Percentiles rank a stretch among this genome's conserved stretches.
Evolutionary conservation across 371 early-diverging fungal species (phyloP).

Genomic region (Syncephalis plumigaleata): DNA sequence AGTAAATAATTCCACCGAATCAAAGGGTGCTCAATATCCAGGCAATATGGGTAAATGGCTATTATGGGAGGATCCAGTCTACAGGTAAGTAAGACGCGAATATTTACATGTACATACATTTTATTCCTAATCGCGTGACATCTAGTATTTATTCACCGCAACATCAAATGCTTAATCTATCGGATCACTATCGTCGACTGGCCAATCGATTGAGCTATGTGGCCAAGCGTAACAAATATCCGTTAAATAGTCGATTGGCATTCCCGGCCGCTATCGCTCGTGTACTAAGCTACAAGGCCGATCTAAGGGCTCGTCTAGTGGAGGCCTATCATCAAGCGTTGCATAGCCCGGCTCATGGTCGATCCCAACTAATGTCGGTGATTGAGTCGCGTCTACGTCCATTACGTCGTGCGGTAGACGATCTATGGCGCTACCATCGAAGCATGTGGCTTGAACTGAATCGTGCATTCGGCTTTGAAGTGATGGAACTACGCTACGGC

Average conservation of each 20-base stretch:
- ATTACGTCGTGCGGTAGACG: slow-evolving; percentile 39
- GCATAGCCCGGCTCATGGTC: slow-evolving; percentile 5
- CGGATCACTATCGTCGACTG: slow-evolving; percentile 36
- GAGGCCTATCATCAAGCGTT: slow-evolving; percentile 33
- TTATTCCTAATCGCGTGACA: no score
- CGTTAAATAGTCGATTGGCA: slow-evolving; percentile 46
- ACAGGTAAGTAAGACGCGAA: no score
- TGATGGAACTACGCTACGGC: slow-evolving; percentile 67
- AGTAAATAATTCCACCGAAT: no score
- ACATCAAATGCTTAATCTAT: slow-evolving; percentile 41
- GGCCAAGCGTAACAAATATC: slow-evolving; percentile 16
- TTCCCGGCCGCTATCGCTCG: slow-evolving; percentile 48
- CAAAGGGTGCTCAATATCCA: slow-evolving; percentile 7
- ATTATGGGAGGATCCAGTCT: slow-evolving; percentile 54
- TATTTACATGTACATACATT: no score
- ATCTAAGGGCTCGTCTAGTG: slow-evolving; percentile 40
- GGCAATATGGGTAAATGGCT: slow-evolving; percentile 72
- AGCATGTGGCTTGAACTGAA: slow-evolving; percentile 54
- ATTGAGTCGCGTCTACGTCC: slow-evolving; percentile 18
- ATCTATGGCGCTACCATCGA: slow-evolving; percentile 64
- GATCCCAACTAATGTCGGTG: background rate
- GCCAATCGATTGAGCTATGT: slow-evolving; percentile 23
- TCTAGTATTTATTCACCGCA: slow-evolving; percentile 58
- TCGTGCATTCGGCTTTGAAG: slow-evolving; percentile 77
- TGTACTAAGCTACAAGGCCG: slow-evolving; percentile 46